Percentiles rank a stretch among this genome's conserved stretches.
Evolutionary conservation across 2,329 filamentous ascomycete genomes (phyloP).

Genomic region (Arthrobotrys entomopaga): DNA sequence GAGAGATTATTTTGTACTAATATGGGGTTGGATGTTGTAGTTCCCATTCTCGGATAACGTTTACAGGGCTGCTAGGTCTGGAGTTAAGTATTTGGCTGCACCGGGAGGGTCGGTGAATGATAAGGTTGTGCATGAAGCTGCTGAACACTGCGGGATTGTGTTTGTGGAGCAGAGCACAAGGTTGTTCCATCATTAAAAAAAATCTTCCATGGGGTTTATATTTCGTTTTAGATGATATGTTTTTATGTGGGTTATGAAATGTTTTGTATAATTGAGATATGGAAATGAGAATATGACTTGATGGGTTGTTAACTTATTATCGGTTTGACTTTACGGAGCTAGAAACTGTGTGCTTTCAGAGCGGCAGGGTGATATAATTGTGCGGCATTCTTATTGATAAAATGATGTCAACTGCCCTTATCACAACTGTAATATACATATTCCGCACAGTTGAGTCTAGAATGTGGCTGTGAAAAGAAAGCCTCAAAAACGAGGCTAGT

Average conservation of each 20-base stretch:
- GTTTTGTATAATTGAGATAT: no score
- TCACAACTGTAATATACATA: not conserved
- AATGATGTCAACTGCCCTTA: not conserved
- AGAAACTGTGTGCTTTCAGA: no score
- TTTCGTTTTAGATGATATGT: not conserved
- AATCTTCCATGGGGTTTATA: no score
- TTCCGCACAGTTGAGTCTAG: not conserved
- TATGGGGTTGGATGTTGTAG: conserved; percentile 63
- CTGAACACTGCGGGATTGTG: conserved; percentile 88
- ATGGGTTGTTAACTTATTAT: no score
- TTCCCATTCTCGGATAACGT: conserved; percentile 99
- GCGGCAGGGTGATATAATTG: no score
- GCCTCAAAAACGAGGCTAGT: conserved; percentile 31
- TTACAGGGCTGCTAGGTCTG: conserved; percentile 86
- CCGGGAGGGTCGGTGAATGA: conserved; percentile 92
- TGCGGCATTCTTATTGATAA: no score
- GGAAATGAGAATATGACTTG: no score
- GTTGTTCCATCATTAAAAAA: conserved; percentile 87
- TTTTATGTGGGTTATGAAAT: no score
- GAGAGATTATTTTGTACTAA: no score
- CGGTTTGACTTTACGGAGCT: no score
- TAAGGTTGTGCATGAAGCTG: conserved; percentile 81
- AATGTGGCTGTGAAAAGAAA: conserved; percentile 36
- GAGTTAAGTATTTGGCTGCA: conserved; percentile 94
- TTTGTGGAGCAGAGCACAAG: conserved; percentile 95